Evolutionary conservation across 345 rosid species (phyloP).

Genomic region (Sonneratia caseolaris): DNA sequence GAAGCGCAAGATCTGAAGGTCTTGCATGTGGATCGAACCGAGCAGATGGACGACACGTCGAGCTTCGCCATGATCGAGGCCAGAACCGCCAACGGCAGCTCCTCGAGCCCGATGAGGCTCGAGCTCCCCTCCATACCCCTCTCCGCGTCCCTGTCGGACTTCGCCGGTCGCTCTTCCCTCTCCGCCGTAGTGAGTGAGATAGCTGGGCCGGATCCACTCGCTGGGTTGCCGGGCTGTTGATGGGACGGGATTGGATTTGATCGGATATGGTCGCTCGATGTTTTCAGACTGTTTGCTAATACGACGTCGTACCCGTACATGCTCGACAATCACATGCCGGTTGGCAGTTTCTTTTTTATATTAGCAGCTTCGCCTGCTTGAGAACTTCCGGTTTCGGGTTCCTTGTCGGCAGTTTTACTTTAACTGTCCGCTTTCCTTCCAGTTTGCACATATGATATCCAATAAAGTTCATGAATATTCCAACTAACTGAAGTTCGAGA

Average conservation of each 20-base stretch:
- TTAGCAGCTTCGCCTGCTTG: no score
- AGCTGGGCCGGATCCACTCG: background rate
- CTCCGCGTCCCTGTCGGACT: background rate
- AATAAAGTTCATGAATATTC: no score
- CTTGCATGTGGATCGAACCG: constrained; percentile 59
- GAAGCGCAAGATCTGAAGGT: constrained; percentile 42
- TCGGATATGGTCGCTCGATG: background rate
- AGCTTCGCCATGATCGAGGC: constrained; percentile 67
- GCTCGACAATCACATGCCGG: no score
- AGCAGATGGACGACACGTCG: constrained; percentile 69
- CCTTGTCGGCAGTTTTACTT: no score
- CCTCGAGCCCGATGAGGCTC: constrained; percentile 39
- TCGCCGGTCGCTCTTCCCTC: background rate
- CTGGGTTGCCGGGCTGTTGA: background rate
- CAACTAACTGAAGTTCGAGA: no score
- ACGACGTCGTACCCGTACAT: background rate
- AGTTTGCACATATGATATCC: no score
- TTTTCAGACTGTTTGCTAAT: background rate
- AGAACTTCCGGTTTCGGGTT: no score
- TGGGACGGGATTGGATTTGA: background rate
- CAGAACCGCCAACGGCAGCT: constrained; percentile 55
- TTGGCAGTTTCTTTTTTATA: no score
- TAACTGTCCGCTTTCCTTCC: no score
- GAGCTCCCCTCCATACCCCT: constrained; percentile 2
- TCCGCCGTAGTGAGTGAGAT: background rate